Evolutionary conservation across 768 basidiomycete species (phyloP).

Genomic region (Mycena vitilis): DNA sequence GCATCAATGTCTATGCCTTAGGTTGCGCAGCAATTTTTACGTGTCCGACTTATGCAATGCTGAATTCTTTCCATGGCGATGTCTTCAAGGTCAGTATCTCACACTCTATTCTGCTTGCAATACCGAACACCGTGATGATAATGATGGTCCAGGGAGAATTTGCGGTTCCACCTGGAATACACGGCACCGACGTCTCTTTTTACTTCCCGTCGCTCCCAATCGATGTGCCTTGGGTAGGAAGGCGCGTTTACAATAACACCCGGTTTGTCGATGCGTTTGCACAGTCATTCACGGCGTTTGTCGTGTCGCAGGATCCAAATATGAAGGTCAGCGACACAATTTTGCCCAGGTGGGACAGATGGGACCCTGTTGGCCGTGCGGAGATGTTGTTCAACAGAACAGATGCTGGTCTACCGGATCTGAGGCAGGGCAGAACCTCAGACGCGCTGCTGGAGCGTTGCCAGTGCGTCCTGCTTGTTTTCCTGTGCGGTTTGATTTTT

Average conservation of each 20-base stretch:
- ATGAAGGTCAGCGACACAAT: slow-evolving; percentile 15
- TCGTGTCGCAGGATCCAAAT: not conserved
- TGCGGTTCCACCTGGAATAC: slow-evolving; percentile 41
- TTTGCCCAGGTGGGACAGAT: slow-evolving; percentile 7
- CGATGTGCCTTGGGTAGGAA: not conserved
- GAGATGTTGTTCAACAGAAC: slow-evolving; percentile 24
- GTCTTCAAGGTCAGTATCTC: slow-evolving; percentile 45
- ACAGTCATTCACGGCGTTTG: slow-evolving; percentile 16
- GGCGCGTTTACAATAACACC: no score
- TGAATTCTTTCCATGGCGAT: slow-evolving; percentile 40
- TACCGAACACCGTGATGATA: not conserved
- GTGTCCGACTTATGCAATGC: slow-evolving; percentile 47
- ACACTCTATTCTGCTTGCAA: not conserved
- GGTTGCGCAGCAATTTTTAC: slow-evolving; percentile 43
- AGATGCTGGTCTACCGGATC: not conserved
- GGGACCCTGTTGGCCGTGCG: not conserved
- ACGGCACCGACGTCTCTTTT: slow-evolving; percentile 39
- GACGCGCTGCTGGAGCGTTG: slow-evolving; percentile 9
- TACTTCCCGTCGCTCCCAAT: slow-evolving; percentile 32
- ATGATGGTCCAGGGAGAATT: slow-evolving; percentile 43
- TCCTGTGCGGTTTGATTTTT: no score
- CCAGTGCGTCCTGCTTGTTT: not conserved
- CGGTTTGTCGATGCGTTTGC: slow-evolving; percentile 19
- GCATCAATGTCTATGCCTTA: not conserved
- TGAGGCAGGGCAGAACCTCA: not conserved